These are phyloP conservation scores for Persicaria tinctoria DNA, from an alignment of 148 eudicot species.

Conservation along the genomic window DNA sequence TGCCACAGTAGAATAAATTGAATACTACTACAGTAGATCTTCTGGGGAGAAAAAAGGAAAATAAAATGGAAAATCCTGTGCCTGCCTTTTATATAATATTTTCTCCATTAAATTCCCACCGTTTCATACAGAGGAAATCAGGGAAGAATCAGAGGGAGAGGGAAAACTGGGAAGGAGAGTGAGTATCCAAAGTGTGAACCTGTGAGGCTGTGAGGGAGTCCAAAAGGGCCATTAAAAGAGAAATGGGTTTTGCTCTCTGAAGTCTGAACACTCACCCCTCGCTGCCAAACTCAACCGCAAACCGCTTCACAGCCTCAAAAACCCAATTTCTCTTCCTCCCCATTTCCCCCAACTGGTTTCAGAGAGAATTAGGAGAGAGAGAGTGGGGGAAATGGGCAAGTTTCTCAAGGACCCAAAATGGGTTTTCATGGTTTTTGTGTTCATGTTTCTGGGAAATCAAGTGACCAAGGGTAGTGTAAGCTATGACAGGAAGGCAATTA, in stretches of 20 bases:
- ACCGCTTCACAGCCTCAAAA: slow-evolving; percentile 5
- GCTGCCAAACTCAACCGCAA: slow-evolving; percentile 10
- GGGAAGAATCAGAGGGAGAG: background rate
- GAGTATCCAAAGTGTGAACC: background rate
- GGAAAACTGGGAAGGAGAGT: background rate
- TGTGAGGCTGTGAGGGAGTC: too few relatives aligned
- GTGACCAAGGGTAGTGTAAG: slow-evolving; percentile 44
- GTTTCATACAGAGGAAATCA: background rate
- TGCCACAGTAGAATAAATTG: background rate
- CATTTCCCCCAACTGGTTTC: too few relatives aligned
- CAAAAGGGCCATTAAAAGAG: too few relatives aligned
- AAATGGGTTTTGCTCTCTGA: slow-evolving; percentile 1
- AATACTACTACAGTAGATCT: background rate
- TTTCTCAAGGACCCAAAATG: slow-evolving; percentile 20
- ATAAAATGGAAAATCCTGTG: background rate
- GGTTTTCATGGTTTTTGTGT: slow-evolving; percentile 26
- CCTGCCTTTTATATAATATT: slow-evolving; percentile 1
- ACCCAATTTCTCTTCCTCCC: background rate
- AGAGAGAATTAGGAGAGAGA: background rate
- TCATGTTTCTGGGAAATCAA: slow-evolving; percentile 23
- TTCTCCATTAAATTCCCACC: background rate
- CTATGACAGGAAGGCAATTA: slow-evolving; percentile 57
- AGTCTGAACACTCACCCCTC: background rate
- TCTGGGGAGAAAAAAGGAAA: background rate
- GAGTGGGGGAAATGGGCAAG: background rate